These are phyloP conservation scores for Stephanodiscus minutulus DNA, from an alignment of 108 stramenopile genomes.

Conservation along the genomic window DNA sequence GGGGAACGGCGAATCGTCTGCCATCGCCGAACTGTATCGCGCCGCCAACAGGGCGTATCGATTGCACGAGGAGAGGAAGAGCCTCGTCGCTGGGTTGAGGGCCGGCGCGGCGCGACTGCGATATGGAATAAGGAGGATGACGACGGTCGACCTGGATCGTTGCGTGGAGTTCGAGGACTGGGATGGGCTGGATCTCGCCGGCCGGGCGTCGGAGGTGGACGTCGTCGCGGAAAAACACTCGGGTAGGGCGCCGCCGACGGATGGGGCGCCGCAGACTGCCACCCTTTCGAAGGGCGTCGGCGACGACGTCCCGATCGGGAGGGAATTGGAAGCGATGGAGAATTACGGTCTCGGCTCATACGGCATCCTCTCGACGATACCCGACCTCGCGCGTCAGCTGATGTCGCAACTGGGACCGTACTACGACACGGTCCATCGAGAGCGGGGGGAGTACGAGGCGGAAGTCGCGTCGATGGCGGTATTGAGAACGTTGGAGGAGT, in stretches of 20 bases:
- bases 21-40: slow-evolving; percentile 51
- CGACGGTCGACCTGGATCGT: background rate
- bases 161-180: slow-evolving; percentile 56
- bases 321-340: slow-evolving; percentile 25
- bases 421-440: slow-evolving; percentile 48
- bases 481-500: slow-evolving; percentile 46
- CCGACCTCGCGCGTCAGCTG: slow-evolving; percentile 47
- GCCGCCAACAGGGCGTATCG: slow-evolving; percentile 50
- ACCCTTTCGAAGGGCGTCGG: background rate
- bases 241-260: background rate
- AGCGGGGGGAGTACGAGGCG: slow-evolving; percentile 64
- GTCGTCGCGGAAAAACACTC: slow-evolving; percentile 1
- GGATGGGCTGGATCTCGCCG: slow-evolving; percentile 55
- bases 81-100: slow-evolving; percentile 46
- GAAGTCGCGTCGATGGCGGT: slow-evolving; percentile 62
- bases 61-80: slow-evolving; percentile 63
- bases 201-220: background rate
- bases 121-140: slow-evolving; percentile 20
- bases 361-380: slow-evolving; percentile 49
- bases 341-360: slow-evolving; percentile 65
- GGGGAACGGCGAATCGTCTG: slow-evolving; percentile 29
- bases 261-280: background rate
- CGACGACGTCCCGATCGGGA: background rate
- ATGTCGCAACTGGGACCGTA: slow-evolving; percentile 51
- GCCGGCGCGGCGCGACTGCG: slow-evolving; percentile 53